Evolutionary conservation across 768 basidiomycete genomes (phyloP), one percentile per base, ranked within the genome.

Genomic region (Suillus hirtellus): DNA sequence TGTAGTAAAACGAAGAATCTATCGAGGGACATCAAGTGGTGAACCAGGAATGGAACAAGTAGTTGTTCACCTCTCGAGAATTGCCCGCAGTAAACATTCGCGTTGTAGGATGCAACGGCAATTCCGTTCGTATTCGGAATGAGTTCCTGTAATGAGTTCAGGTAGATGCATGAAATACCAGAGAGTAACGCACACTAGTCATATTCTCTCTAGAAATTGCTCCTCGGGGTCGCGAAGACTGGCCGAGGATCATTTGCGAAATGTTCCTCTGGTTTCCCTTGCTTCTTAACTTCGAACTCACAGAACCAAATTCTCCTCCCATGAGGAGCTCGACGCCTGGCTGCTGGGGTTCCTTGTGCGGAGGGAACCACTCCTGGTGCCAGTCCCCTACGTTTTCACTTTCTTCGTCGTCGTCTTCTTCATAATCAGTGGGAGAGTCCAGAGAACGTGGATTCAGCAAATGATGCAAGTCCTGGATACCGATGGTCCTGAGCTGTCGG

Each of bases 1-100:
- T 95, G 73, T 97, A 98, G 73, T 92, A 98, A 74, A 97, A 96
- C 0, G 90, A 88, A 0, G 93, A 90, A 71, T 95, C 93, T 92
- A 54, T 58, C 47, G 37, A 60, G 19, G n/a, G 7, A 60, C 31
- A 46, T 56, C 58, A 58, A 62, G 27, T 40, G 56, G 52, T 64
- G 59, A 70, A 46, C 11, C 38, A 59, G 64, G 3, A 42, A 61
- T 24, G 27, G 8, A 27, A 21, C 14, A 21, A 60, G 42, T 42
- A 53, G 52, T 46, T 27, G 27, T 46, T 61, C 64, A 90, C 91
- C 89, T 69, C 82, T 81, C 12, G 92, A 93, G 73, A 86, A 96
- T 73, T 94, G 93, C 0, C 90, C 95, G 5, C 86, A 89, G 71
- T 96, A 96, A 44, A 93, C 85, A 65, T 93, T 95, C 34, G 86